phyloP scores from a whole-genome alignment of 768 basidiomycete genomes.

The Mycena epipterygia region DNA sequence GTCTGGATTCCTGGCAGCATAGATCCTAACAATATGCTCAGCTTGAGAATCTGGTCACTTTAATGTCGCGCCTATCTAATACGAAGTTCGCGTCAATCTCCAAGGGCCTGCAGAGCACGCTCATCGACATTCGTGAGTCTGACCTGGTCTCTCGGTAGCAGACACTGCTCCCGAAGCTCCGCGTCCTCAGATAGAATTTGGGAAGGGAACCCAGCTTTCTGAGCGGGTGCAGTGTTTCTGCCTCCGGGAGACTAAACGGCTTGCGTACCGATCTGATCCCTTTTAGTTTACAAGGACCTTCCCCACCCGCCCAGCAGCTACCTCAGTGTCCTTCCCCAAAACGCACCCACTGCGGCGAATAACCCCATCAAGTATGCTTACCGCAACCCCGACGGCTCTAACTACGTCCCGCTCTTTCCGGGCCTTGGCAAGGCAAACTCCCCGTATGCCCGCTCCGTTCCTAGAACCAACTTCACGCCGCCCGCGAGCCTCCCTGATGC shows the following conservation, averaged over 20 bases:
- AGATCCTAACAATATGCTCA: conserved; percentile 43
- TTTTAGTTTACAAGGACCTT: conserved; percentile 81
- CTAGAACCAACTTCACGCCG: conserved; percentile 59
- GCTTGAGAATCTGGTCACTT: conserved; percentile 73
- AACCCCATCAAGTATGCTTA: conserved; percentile 60
- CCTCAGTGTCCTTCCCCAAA: conserved; percentile 47
- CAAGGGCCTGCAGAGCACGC: conserved; percentile 58
- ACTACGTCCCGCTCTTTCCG: conserved; percentile 69
- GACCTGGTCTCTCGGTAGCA: conserved; percentile 6
- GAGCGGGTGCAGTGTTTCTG: background rate
- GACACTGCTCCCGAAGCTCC: no score
- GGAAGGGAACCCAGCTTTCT: no score
- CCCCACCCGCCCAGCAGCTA: conserved; percentile 79
- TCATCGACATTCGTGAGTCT: conserved; percentile 70
- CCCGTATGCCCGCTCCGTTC: conserved; percentile 79
- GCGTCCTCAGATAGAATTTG: no score
- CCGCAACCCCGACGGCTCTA: conserved; percentile 71
- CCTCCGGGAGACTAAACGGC: conserved; percentile 13
- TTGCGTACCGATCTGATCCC: conserved; percentile 20
- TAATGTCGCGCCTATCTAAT: conserved; percentile 67
- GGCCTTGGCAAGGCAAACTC: conserved; percentile 70
- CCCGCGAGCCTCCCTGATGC: conserved; percentile 71
- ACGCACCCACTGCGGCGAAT: conserved; percentile 26
- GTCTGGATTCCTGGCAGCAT: background rate
- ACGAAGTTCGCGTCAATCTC: conserved; percentile 41